phyloP scores from a whole-genome alignment of 257 asterid species.

The Petunia secreta region DNA sequence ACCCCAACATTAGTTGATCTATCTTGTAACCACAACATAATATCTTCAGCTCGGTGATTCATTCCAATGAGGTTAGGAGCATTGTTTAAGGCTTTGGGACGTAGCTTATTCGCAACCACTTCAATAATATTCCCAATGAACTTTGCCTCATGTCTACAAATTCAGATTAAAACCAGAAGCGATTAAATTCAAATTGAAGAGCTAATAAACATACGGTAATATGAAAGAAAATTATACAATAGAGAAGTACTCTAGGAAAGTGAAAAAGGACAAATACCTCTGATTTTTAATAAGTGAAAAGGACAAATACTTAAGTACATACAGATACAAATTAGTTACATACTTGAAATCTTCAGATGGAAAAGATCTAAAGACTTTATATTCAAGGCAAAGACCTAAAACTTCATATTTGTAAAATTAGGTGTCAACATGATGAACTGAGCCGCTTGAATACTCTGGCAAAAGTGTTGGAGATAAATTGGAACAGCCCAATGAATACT shows the following conservation, averaged over 20 bases:
- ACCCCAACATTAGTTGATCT: constrained; percentile 25
- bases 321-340: not conserved
- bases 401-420: too few species aligned
- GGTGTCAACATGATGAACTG: not conserved
- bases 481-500: too few species aligned
- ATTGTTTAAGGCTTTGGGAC: constrained; percentile 6
- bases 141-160: constrained; percentile 24
- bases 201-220: not conserved
- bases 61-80: constrained; percentile 25
- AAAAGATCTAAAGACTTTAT: too few species aligned
- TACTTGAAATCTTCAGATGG: not conserved
- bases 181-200: not conserved
- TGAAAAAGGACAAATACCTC: not conserved
- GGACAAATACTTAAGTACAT: not conserved
- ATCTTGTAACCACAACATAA: constrained; percentile 24
- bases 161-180: not conserved
- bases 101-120: constrained; percentile 22
- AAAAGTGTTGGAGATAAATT: too few species aligned
- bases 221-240: not conserved
- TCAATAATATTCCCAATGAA: constrained; percentile 26
- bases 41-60: constrained; percentile 18
- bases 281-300: too few species aligned
- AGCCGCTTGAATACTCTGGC: too few species aligned
- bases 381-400: too few species aligned
- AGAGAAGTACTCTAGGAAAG: not conserved